Evolutionary conservation across 345 rosid genomes (phyloP).

Genomic region (Brassica carinata): DNA sequence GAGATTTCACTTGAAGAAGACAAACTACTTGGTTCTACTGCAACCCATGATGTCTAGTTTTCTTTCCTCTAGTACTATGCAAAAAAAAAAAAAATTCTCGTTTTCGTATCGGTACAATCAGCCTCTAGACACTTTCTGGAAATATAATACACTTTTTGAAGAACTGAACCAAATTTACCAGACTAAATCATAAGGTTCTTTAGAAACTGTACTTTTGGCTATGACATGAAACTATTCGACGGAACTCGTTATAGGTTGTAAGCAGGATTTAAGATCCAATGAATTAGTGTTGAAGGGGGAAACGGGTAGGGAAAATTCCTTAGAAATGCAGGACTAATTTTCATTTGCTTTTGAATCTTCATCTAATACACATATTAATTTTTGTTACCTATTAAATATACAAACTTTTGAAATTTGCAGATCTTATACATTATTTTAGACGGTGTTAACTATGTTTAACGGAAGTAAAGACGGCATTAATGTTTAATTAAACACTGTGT

Average conservation of each 20-base stretch:
- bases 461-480: no score
- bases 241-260: background rate
- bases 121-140: slow-evolving; percentile 2
- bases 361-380: no score
- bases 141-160: background rate
- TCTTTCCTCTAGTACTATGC: slow-evolving; percentile 23
- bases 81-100: background rate
- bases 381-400: no score
- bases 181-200: background rate
- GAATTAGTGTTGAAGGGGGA: background rate
- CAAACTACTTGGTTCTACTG: slow-evolving; percentile 61
- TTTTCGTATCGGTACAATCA: background rate
- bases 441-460: no score
- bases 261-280: background rate
- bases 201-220: background rate
- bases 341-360: no score
- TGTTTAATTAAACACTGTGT: no score
- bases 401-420: no score
- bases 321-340: no score
- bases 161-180: slow-evolving; percentile 8
- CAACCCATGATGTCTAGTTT: slow-evolving; percentile 61
- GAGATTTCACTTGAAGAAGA: slow-evolving; percentile 74
- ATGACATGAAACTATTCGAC: background rate
- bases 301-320: no score
- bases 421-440: no score